Evolutionary conservation across 768 basidiomycete species (phyloP).

Genomic region (Holtermanniella nyarrowii): DNA sequence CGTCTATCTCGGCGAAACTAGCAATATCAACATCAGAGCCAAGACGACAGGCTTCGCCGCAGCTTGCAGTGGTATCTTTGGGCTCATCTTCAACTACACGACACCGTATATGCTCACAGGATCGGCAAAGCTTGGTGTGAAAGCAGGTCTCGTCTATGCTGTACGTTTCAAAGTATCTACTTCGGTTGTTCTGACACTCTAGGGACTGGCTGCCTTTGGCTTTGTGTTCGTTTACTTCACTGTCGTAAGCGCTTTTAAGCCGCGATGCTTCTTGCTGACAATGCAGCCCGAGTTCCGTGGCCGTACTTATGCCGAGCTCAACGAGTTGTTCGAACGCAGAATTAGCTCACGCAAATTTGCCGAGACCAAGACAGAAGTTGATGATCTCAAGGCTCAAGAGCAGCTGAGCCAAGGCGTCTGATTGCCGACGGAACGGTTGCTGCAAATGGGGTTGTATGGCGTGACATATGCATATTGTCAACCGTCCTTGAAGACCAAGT

Average conservation of each 20-base stretch:
- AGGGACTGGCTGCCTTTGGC: conserved; percentile 3
- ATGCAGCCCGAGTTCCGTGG: conserved; percentile 7
- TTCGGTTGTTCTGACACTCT: too few relatives aligned
- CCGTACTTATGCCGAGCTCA: conserved; percentile 6
- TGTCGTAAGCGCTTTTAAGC: conserved; percentile 2
- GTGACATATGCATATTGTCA: too few relatives aligned
- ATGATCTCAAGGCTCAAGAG: too few relatives aligned
- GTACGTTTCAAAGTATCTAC: too few relatives aligned
- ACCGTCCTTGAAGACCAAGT: too few relatives aligned
- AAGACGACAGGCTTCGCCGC: conserved; percentile 8
- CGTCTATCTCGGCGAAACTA: conserved; percentile 6
- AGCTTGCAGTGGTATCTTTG: background rate
- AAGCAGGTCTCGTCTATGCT: conserved; percentile 13
- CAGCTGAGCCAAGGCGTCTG: too few relatives aligned
- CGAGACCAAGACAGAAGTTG: conserved; percentile 1
- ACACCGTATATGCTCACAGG: background rate
- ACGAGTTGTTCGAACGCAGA: conserved; percentile 12
- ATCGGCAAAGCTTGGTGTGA: conserved; percentile 11
- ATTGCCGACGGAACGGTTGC: too few relatives aligned
- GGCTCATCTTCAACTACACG: conserved; percentile 5
- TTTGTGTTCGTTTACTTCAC: conserved; percentile 10
- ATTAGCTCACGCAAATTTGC: conserved; percentile 2
- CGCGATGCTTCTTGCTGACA: too few relatives aligned
- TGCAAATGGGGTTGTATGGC: too few relatives aligned
- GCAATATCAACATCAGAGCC: conserved; percentile 9